Evolutionary conservation across 225 moss, liverwort and hornwort species (phyloP).

Genomic region (Climacium dendroides): DNA sequence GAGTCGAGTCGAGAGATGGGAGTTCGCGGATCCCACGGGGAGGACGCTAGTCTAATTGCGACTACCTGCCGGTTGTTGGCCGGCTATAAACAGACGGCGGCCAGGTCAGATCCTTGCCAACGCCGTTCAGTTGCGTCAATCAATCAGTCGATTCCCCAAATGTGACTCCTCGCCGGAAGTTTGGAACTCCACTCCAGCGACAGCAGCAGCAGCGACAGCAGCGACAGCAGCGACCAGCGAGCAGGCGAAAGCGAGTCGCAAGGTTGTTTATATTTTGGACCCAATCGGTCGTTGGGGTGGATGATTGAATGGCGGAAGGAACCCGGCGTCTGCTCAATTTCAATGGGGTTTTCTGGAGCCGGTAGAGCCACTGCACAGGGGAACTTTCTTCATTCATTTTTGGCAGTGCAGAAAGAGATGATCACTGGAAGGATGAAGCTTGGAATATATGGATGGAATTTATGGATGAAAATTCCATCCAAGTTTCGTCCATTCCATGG

Average conservation of each 20-base stretch:
- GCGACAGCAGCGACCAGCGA: background rate
- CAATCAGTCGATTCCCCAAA: too few relatives aligned
- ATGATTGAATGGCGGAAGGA: background rate
- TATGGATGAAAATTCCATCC: too few relatives aligned
- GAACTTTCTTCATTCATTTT: too few relatives aligned
- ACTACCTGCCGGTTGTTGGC: background rate
- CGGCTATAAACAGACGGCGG: background rate
- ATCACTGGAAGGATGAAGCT: too few relatives aligned
- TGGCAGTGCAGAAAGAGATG: too few relatives aligned
- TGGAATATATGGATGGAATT: too few relatives aligned
- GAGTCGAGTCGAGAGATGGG: background rate
- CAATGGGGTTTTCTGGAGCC: too few relatives aligned
- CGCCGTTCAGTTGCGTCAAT: background rate
- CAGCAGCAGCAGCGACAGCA: background rate
- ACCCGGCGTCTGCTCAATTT: too few relatives aligned
- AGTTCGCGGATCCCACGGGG: background rate
- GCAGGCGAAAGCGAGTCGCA: background rate
- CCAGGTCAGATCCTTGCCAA: background rate
- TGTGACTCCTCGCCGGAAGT: background rate
- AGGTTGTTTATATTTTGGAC: too few relatives aligned
- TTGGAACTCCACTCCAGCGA: too few relatives aligned
- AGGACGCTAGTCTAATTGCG: background rate
- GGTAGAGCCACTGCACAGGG: too few relatives aligned
- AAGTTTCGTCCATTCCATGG: too few relatives aligned
- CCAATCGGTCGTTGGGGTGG: background rate